Evolutionary conservation across 306 rosid species (phyloP).

Genomic region (Psophocarpus tetragonolobus): DNA sequence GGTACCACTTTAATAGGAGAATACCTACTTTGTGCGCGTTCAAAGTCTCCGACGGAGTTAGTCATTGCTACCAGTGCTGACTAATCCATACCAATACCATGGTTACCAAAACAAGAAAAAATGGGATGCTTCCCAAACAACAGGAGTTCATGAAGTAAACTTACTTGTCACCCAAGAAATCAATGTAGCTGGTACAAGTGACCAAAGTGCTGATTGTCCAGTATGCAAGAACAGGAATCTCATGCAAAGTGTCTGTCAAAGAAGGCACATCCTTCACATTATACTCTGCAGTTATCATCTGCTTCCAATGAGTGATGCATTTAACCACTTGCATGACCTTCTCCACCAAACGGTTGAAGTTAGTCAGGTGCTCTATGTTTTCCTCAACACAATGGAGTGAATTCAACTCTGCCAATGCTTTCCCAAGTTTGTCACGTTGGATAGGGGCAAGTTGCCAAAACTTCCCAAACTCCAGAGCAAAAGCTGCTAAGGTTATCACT

Average conservation of each 20-base stretch:
- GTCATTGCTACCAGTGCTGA: no score
- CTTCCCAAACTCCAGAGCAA: conserved; percentile 25
- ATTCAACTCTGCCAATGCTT: conserved; percentile 32
- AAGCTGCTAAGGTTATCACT: conserved; percentile 38
- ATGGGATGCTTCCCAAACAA: background rate
- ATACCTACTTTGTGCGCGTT: no score
- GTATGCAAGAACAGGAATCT: conserved; percentile 34
- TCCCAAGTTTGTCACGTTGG: conserved; percentile 33
- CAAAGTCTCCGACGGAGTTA: no score
- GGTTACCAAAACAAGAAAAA: no score
- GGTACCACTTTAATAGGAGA: no score
- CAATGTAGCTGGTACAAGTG: conserved; percentile 19
- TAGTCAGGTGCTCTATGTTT: background rate
- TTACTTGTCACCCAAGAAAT: conserved; percentile 24
- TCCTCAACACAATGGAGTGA: background rate
- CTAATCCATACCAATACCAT: no score
- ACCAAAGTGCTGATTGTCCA: conserved; percentile 39
- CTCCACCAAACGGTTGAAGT: background rate
- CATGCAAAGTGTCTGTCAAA: conserved; percentile 32
- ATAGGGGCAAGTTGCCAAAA: conserved; percentile 22
- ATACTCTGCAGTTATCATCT: conserved; percentile 21
- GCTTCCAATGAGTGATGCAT: conserved; percentile 47
- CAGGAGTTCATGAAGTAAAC: background rate
- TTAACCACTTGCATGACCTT: conserved; percentile 40
- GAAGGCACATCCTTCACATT: conserved; percentile 26